Evolutionary conservation across 129 eudicot genomes (phyloP), one percentile per base, ranked within the genome.

Genomic region (Scalesia atractyloides): DNA sequence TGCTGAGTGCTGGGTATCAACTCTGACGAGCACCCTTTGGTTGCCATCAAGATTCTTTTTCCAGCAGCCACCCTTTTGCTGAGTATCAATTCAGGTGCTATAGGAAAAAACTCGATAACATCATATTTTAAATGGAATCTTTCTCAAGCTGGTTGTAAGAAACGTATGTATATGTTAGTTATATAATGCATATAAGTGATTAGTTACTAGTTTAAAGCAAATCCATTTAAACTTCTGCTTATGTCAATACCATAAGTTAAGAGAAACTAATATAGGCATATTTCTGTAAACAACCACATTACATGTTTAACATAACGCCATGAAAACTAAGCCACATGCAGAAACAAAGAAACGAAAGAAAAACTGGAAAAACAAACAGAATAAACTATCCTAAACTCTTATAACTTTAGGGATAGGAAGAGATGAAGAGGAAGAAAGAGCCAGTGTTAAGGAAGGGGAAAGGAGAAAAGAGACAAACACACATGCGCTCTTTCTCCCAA

Each of bases 381-480:
- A 47, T 43, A 50, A 50, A 50, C 56, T n/a, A 50, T n/a, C 20
- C 56, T 50, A 50, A 83, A 80, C 54, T 87, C 89, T 79, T 48
- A 33, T 52, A 74, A 74, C 60, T 82, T 79, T 64, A 76, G 88
- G 88, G 80, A 79, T 63, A 80, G 86, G 84, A 66, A 83, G 89
- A 82, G 88, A 83, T 68, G 83, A 84, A 66, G 87, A 72, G 85
- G 86, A 80, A 76, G 95, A 87, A 85, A 83, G 96, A 87, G 96
- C 83, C 70, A 87, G 95, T 80, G 90, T 81, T 83, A 22, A 58
- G 64, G 61, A 84, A 78, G 84, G 91, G 96, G 82, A 76, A 92
- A 81, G 91, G 91, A 85, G 88, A 89, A 92, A 73, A 85, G 85
- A 92, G 83, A 93, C 96, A 89, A 89, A 93, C 96, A 93, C 95